Percentiles rank a stretch among this genome's conserved stretches.
Conservation (phyloP, 805 yeast species). For the Schizosaccharomyces japonicus region DNA sequence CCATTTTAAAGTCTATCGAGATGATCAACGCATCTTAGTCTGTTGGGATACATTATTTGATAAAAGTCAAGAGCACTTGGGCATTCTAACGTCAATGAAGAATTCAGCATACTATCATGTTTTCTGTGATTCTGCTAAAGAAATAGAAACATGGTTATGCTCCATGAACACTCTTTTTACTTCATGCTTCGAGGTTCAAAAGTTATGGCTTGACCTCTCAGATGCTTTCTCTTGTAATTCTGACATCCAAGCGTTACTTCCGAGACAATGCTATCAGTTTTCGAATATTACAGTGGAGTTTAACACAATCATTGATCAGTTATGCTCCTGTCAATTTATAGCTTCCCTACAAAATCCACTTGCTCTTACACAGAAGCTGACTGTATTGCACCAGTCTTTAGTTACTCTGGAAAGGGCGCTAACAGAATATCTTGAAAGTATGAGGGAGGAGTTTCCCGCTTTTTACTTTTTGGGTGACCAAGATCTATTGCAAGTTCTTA, state of each 20-base stretch:
- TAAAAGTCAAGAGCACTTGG: conserved; percentile 34
- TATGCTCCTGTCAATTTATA: conserved; percentile 26
- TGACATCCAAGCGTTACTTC: conserved; percentile 39
- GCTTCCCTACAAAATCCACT: conserved; percentile 30
- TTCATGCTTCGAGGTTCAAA: conserved; percentile 61
- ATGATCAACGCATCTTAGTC: conserved; percentile 31
- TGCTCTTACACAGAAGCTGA: conserved; percentile 25
- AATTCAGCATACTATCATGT: conserved; percentile 35
- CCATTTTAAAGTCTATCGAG: conserved; percentile 29
- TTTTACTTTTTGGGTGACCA: conserved; percentile 79
- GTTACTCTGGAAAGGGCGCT: conserved; percentile 37
- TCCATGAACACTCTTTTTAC: conserved; percentile 30
- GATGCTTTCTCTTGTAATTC: conserved; percentile 43
- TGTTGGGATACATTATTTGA: conserved; percentile 46
- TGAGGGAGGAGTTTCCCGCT: conserved; percentile 54
- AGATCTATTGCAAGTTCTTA: conserved; percentile 62
- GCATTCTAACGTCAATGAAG: conserved; percentile 42
- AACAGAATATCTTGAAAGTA: conserved; percentile 55
- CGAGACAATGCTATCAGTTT: conserved; percentile 46
- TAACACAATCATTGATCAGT: conserved; percentile 25
- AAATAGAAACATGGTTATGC: conserved; percentile 34
- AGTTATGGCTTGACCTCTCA: conserved; percentile 68
- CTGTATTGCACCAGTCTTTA: conserved; percentile 32
- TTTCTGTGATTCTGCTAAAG: conserved; percentile 34
- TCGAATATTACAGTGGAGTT: conserved; percentile 38